Conservation (phyloP, 1,284 basidiomycete species). For the Fomitopsis palustris region DNA sequence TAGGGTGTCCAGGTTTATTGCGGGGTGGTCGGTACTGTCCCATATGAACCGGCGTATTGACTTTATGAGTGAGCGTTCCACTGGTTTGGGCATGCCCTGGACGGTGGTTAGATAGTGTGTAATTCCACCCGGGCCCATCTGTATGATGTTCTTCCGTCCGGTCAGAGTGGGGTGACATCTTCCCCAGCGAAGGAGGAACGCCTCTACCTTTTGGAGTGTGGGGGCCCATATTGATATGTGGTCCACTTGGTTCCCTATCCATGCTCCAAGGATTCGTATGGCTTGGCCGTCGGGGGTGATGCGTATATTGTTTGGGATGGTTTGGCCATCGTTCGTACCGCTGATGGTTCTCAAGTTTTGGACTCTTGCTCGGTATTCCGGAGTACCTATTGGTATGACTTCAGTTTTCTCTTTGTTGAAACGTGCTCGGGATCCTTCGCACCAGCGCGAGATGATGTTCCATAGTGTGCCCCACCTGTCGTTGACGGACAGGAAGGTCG, state of each 20-base stretch:
- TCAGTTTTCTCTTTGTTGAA: conserved; percentile 8
- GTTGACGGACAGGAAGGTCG: not conserved
- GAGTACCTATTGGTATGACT: not conserved
- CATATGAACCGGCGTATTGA: not conserved
- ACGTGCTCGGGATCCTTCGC: not conserved
- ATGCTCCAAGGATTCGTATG: conserved; percentile 24
- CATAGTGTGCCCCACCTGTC: not conserved
- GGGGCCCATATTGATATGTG: conserved; percentile 16
- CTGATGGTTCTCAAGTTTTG: not conserved
- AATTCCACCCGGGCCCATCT: conserved; percentile 19
- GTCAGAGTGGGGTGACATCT: conserved; percentile 10
- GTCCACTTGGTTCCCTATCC: not conserved
- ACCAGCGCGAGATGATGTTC: not conserved
- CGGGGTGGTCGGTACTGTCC: not conserved
- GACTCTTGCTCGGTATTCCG: not conserved
- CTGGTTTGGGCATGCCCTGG: conserved; percentile 19
- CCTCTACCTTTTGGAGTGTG: conserved; percentile 14
- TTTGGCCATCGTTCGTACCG: not conserved
- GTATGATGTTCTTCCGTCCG: conserved; percentile 17
- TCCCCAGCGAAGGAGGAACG: conserved; percentile 16
- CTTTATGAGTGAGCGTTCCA: conserved; percentile 1
- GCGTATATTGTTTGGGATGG: conserved; percentile 3
- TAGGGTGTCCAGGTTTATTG: not conserved
- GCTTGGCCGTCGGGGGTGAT: conserved; percentile 22
- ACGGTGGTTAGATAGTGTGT: conserved; percentile 11